Evolutionary conservation across 768 basidiomycete genomes (phyloP).

Genomic region (Lactarius indigo): DNA sequence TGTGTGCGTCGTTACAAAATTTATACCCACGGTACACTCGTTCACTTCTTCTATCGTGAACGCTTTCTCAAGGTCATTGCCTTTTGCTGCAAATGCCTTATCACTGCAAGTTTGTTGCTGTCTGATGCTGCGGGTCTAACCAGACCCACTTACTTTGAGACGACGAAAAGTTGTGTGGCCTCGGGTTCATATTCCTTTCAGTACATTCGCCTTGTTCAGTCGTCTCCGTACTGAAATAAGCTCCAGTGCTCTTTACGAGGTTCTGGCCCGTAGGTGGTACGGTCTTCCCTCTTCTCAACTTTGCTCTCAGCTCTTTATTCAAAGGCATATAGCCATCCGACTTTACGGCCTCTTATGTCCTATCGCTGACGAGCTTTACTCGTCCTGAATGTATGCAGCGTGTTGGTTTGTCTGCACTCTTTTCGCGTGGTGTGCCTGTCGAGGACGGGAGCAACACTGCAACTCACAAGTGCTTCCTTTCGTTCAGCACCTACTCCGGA

Average conservation of each 20-base stretch:
- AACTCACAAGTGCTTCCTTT: conserved; percentile 58
- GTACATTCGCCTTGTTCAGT: conserved; percentile 41
- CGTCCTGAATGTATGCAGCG: not conserved
- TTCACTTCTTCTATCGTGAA: conserved; percentile 34
- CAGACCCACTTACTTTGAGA: conserved; percentile 41
- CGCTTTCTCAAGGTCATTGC: conserved; percentile 52
- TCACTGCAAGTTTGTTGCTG: conserved; percentile 3
- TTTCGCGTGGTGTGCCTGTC: conserved; percentile 38
- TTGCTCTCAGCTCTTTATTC: conserved; percentile 51
- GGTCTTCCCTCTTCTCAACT: conserved; percentile 41
- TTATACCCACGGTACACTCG: conserved; percentile 3
- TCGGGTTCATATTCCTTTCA: conserved; percentile 27
- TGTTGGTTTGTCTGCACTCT: not conserved
- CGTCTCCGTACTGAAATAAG: conserved; percentile 66
- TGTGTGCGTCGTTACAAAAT: not conserved
- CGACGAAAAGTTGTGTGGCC: conserved; percentile 64
- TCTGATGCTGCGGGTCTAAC: not conserved
- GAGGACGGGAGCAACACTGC: conserved; percentile 58
- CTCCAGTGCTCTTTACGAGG: conserved; percentile 40
- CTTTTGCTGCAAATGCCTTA: conserved; percentile 46
- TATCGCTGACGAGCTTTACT: conserved; percentile 44
- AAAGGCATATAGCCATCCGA: conserved; percentile 57
- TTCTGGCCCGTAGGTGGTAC: not conserved
- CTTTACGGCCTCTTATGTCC: conserved; percentile 50
- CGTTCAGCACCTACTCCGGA: conserved; percentile 45